These are phyloP conservation scores for Psilocybe cyanescens DNA, from an alignment of 768 basidiomycete species.

Conservation along the genomic window DNA sequence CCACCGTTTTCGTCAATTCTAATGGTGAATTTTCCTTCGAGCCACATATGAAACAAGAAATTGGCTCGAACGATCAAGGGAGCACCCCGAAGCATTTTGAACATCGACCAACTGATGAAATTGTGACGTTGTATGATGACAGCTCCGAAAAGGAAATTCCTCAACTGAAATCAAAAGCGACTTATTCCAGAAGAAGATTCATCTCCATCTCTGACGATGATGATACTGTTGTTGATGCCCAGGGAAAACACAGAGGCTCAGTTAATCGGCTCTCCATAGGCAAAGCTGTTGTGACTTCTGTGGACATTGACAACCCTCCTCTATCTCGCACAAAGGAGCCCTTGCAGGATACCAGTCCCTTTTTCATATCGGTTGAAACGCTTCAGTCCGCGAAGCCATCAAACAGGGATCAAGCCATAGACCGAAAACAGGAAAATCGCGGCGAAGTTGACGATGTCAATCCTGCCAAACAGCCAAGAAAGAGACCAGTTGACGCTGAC, in stretches of 20 bases:
- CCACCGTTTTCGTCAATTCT: constrained; percentile 4
- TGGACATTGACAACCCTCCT: background rate
- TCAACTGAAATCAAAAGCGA: background rate
- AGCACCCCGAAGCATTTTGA: background rate
- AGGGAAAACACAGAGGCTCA: background rate
- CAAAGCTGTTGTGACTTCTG: background rate
- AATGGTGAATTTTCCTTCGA: background rate
- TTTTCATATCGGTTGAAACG: too few species aligned
- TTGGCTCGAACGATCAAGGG: background rate
- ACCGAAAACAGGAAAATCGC: background rate
- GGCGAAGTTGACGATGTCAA: background rate
- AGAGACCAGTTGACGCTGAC: background rate
- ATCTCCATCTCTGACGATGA: constrained; percentile 20
- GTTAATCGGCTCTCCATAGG: background rate
- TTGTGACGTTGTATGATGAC: background rate
- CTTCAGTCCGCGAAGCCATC: background rate
- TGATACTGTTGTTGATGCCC: background rate
- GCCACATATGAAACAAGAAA: background rate
- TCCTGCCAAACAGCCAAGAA: background rate
- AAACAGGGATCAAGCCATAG: background rate
- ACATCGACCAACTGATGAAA: background rate
- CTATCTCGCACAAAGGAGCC: too few species aligned
- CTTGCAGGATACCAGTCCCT: too few species aligned
- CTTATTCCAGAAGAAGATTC: constrained; percentile 6
- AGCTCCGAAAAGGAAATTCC: constrained; percentile 3